Conservation (phyloP, 192 early-diverging fungal species). For the Spizellomyces punctatus region DNA sequence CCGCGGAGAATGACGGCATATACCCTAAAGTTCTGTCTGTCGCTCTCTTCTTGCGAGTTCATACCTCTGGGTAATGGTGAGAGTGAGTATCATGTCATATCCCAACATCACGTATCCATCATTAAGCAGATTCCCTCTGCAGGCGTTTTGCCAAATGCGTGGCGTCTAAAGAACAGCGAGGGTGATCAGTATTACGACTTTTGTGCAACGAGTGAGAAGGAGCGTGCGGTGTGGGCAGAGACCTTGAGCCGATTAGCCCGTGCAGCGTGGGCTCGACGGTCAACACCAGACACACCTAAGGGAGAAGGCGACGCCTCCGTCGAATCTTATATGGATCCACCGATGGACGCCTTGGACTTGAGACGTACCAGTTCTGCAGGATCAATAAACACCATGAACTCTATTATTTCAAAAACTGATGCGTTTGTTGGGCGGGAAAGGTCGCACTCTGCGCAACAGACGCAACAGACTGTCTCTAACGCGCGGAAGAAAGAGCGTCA, state of each 20-base stretch:
- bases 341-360: not conserved
- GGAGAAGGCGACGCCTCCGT: not conserved
- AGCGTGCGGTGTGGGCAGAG: constrained; percentile 25
- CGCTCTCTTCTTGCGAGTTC: constrained; percentile 35
- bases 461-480: not conserved
- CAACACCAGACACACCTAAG: not conserved
- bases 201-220: constrained; percentile 15
- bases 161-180: constrained; percentile 21
- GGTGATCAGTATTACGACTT: constrained; percentile 30
- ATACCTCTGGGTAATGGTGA: not conserved
- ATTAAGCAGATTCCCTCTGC: not conserved
- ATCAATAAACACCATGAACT: constrained; percentile 2
- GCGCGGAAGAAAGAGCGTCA: not conserved
- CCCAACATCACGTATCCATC: not conserved
- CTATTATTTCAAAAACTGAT: not conserved
- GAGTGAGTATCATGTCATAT: not conserved
- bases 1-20: constrained; percentile 23
- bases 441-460: not conserved
- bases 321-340: not conserved
- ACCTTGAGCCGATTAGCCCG: constrained; percentile 16
- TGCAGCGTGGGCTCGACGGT: not conserved
- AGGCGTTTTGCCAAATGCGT: constrained; percentile 26
- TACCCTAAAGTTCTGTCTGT: constrained; percentile 33
- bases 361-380: constrained; percentile 25
- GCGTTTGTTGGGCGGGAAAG: too few relatives aligned